These are phyloP conservation scores for Orbilia brochopaga DNA, from an alignment of 2,329 filamentous ascomycete species.

Conservation along the genomic window DNA sequence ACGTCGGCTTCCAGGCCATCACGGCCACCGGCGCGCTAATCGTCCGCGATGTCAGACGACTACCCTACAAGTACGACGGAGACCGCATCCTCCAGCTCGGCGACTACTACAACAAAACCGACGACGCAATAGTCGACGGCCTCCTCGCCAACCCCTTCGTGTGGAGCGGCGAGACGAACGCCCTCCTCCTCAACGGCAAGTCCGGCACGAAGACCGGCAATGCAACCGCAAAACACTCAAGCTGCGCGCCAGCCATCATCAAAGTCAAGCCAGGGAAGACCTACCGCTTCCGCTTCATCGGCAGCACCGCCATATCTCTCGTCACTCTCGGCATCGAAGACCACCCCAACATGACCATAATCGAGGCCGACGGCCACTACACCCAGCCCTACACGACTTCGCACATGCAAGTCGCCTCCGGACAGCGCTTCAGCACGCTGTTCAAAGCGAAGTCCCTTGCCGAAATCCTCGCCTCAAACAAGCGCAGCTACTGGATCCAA, in stretches of 20 bases:
- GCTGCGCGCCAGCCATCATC: conserved; percentile 62
- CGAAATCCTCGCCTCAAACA: conserved; percentile 54
- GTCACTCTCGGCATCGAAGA: conserved; percentile 65
- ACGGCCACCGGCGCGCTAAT: conserved; percentile 67
- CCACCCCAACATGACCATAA: conserved; percentile 65
- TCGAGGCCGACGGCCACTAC: conserved; percentile 67
- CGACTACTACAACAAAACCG: conserved; percentile 55
- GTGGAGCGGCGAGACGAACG: conserved; percentile 67
- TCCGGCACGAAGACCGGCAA: conserved; percentile 60
- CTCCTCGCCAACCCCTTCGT: conserved; percentile 62
- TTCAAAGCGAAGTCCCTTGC: conserved; percentile 62
- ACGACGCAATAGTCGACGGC: conserved; percentile 63
- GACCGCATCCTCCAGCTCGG: conserved; percentile 49
- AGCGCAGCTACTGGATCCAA: conserved; percentile 60
- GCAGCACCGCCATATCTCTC: conserved; percentile 65
- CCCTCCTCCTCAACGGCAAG: conserved; percentile 66
- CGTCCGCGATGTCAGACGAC: conserved; percentile 61
- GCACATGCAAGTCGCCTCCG: conserved; percentile 65
- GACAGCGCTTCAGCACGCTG: conserved; percentile 68
- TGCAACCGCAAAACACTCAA: conserved; percentile 56
- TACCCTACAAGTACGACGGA: conserved; percentile 53
- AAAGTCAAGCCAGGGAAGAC: conserved; percentile 67
- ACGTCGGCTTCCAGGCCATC: conserved; percentile 68
- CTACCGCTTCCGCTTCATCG: conserved; percentile 69
- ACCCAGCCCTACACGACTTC: conserved; percentile 61